phyloP scores from a whole-genome alignment of 352 stramenopile genomes.

The Globisporangium iwayamae region DNA sequence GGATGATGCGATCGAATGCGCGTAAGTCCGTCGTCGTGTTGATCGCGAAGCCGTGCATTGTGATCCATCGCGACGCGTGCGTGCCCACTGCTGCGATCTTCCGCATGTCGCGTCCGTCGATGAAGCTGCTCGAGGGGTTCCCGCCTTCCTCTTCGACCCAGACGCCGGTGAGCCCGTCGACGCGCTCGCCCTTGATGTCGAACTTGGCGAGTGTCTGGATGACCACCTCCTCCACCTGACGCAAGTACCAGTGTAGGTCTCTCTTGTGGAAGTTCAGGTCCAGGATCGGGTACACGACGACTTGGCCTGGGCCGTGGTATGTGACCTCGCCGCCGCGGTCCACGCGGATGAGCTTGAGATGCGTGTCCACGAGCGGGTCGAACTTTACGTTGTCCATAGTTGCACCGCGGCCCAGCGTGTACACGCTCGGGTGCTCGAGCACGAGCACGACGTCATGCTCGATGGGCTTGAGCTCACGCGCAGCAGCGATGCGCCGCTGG shows the following conservation, averaged over 20 bases:
- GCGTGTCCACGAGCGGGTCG: slow-evolving; percentile 39
- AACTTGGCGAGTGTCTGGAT: slow-evolving; percentile 89
- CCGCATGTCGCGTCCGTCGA: slow-evolving; percentile 50
- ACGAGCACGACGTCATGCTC: slow-evolving; percentile 87
- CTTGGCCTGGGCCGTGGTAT: slow-evolving; percentile 97
- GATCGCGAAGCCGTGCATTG: slow-evolving; percentile 97
- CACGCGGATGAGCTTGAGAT: slow-evolving; percentile 92
- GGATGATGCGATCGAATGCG: slow-evolving; percentile 95
- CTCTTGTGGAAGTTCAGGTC: slow-evolving; percentile 93
- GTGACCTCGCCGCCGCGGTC: slow-evolving; percentile 99
- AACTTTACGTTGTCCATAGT: slow-evolving; percentile 72
- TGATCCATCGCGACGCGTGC: slow-evolving; percentile 95
- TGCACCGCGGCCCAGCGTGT: slow-evolving; percentile 93
- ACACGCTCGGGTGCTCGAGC: slow-evolving; percentile 95
- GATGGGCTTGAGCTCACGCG: slow-evolving; percentile 44
- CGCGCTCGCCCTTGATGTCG: slow-evolving; percentile 85
- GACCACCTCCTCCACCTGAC: slow-evolving; percentile 94
- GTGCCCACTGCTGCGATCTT: slow-evolving; percentile 98
- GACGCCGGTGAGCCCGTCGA: slow-evolving; percentile 93
- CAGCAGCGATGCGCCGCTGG: slow-evolving; percentile 60
- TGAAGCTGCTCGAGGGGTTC: slow-evolving; percentile 15
- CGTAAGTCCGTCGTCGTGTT: slow-evolving; percentile 94
- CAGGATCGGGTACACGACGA: slow-evolving; percentile 98
- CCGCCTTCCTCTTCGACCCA: slow-evolving; percentile 88
- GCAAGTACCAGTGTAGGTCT: slow-evolving; percentile 98